Evolutionary conservation across 805 yeast species (phyloP), one percentile per base, ranked within the genome.

Genomic region (Suhomyces kilbournensis): DNA sequence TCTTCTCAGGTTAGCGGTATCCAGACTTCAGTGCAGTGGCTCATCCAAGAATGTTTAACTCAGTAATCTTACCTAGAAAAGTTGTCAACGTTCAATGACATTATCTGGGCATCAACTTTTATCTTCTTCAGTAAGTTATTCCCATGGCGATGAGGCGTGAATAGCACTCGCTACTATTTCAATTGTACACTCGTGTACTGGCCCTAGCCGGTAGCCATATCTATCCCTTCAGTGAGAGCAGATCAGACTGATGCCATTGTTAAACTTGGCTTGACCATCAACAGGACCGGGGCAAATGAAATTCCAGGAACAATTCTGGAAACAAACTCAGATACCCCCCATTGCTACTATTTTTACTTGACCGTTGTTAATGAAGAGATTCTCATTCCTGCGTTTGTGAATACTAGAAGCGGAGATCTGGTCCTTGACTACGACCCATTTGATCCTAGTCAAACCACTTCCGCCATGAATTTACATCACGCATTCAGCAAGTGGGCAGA

Each of bases 131-230:
- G 7, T 4, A 22, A 22, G 25, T 22, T 1, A 22, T 4, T 4
- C 25, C 28, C 28, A 4, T 4, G 8, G 26, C 9, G 2, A 26
- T 26, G 12, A 1, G 12, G 28, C 10, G 2, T 2, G 28, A 26
- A 26, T 26, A 12, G 8, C 7, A 26, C 7, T 26, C 28, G 28
- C 8, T 26, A 6, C 25, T 22, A 1, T 5, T 22, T 22, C 35
- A 32, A n/a, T n/a, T n/a, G 6, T n/a, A n/a, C 5, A n/a, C 9
- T 1, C 9, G 17, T n/a, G 5, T 30, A 3, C 3, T 30, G 15
- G 15, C 17, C 17, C n/a, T n/a, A 9, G 35, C 17, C 2, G 8
- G 35, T 49, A 92, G 91, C 0, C 79, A 1, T 5, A n/a, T 32
- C 35, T 0, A 32, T 32, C 7, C 35, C 35, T 3, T 14, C 17